Evolutionary conservation across 331 rosid genomes (phyloP), one percentile per base, ranked within the genome.

Genomic region (Malus hybrid): DNA sequence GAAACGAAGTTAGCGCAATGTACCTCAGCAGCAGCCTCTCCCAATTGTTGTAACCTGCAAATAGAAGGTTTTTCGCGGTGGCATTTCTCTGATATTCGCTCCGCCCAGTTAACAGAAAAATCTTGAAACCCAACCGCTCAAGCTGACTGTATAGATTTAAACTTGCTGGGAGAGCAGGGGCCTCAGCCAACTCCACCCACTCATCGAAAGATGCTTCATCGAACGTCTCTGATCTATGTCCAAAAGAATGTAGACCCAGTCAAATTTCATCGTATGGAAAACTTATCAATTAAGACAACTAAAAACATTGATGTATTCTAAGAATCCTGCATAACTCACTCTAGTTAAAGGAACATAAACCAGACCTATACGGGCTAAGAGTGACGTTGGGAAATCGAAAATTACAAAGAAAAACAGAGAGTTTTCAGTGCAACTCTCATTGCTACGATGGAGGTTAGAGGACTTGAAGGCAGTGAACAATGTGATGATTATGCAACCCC

Each of bases 11-110:
- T 63, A 18, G 46, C 29, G 16, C 56, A 16, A 15, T 73, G 75
- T 79, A 91, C 98, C 96, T 91, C 79, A 91, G 84, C 73, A 94
- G 52, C 64, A 94, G 96, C 57, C 83, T 87, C 76, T 86, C 88
- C 98, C 98, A 94, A 9, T 81, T 72, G 46, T 1, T 42, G 80
- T 71, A 93, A 28, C 96, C 97, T 5, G 92, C 84, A 56, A 8
- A 11, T 10, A 81, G 50, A 79, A 91, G 98, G 77, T 94, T 94
- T 52, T 72, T 30, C 75, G 73, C 86, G 0, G 97, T 91, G 63
- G 58, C 84, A 66, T 77, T 73, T 79, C 98, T 86, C 65, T 86
- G 94, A 77, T 68, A 29, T 74, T 94, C 97, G 39, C 81, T 78
- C 70, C 98, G 80, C 33, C 95, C 97, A 1, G 98, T 94, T 26